phyloP scores from a whole-genome alignment of 257 asterid genomes.

The Solanum dulcamara region DNA sequence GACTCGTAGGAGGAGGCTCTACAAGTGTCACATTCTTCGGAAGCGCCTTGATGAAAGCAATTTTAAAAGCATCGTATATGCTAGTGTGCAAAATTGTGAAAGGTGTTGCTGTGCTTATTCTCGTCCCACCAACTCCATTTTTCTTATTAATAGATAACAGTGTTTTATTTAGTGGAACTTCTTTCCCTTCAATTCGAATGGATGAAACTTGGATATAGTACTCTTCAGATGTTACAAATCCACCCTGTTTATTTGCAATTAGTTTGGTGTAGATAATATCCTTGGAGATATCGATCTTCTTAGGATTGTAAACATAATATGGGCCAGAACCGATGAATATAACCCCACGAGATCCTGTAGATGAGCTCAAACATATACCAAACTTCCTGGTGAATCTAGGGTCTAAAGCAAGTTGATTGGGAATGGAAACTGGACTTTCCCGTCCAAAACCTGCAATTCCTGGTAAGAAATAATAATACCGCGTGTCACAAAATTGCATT shows the following conservation, averaged over 20 bases:
- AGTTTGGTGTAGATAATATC: neutral
- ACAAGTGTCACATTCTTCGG: constrained; percentile 16
- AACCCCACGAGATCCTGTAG: neutral
- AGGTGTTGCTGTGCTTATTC: constrained; percentile 30
- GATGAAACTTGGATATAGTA: constrained; percentile 36
- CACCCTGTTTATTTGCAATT: neutral
- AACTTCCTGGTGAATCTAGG: neutral
- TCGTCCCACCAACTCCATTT: constrained; percentile 45
- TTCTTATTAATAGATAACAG: constrained; percentile 19
- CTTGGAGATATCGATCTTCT: neutral
- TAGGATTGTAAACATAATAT: neutral
- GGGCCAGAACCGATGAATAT: neutral
- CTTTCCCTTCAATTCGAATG: constrained; percentile 19
- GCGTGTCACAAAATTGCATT: no score
- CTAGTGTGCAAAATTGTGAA: constrained; percentile 32
- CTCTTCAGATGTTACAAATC: constrained; percentile 15
- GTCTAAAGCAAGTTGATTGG: constrained; percentile 1
- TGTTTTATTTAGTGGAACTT: constrained; percentile 14
- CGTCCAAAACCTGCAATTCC: constrained; percentile 10
- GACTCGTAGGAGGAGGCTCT: constrained; percentile 11
- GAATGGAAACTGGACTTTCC: neutral
- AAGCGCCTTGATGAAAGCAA: constrained; percentile 37
- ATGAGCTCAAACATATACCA: constrained; percentile 1
- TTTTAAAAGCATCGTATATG: constrained; percentile 28
- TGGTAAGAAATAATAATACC: neutral